Evolutionary conservation across 352 stramenopile species (phyloP).

Genomic region (Nothophytophthora sp.): DNA sequence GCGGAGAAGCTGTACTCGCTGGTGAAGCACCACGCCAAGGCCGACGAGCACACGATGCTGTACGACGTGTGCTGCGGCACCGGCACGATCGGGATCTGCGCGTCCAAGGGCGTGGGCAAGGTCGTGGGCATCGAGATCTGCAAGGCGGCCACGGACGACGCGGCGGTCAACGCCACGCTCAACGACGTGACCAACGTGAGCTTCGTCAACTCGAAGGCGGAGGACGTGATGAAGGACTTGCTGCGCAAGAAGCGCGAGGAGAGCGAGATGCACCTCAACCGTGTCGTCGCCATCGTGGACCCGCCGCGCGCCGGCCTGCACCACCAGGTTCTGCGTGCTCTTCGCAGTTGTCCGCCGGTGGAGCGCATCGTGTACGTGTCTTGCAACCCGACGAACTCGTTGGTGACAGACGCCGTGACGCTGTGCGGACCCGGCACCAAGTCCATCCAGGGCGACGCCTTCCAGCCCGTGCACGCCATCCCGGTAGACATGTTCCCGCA

Average conservation of each 20-base stretch:
- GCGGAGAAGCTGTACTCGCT: conserved; percentile 96
- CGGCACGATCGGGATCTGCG: conserved; percentile 97
- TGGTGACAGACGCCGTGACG: conserved; percentile 87
- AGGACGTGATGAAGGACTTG: conserved; percentile 90
- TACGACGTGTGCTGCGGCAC: conserved; percentile 99
- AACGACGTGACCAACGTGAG: conserved; percentile 88
- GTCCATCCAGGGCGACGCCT: conserved; percentile 90
- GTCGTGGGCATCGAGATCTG: conserved; percentile 90
- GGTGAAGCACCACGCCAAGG: conserved; percentile 88
- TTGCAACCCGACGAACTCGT: conserved; percentile 97
- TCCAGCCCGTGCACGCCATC: conserved; percentile 90
- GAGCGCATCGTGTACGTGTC: conserved; percentile 97
- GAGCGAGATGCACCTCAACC: conserved; percentile 54
- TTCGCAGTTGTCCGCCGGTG: conserved; percentile 82
- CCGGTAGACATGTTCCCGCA: conserved; percentile 99
- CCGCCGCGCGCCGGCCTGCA: conserved; percentile 96
- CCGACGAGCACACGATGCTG: conserved; percentile 83
- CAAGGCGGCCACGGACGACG: conserved; percentile 91
- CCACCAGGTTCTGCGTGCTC: conserved; percentile 85
- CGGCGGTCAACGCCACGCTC: conserved; percentile 78
- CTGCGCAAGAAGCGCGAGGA: conserved; percentile 61
- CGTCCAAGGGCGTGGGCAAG: conserved; percentile 79
- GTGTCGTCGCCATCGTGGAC: conserved; percentile 97
- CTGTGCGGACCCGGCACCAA: conserved; percentile 96
- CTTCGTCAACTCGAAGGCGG: conserved; percentile 92